Base-by-base conservation (phyloP, 306 rosid species). In the Quercus wislizeni region DNA sequence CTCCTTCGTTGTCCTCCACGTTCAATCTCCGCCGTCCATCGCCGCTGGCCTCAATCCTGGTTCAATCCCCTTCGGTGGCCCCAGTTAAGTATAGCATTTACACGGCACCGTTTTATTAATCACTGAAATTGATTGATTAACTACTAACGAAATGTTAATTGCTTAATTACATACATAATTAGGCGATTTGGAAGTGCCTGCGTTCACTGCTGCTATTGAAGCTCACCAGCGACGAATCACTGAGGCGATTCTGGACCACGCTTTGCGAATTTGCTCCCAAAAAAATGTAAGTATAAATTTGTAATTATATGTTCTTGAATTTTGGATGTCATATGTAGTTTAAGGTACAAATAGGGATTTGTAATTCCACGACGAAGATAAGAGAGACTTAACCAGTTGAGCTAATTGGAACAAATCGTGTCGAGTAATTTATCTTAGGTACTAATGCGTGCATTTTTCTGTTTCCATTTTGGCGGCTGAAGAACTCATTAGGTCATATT, bases 151-250 rank as follows among this genome's bases (percentile, higher is more conserved):
- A 7, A 25, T 23, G 64, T 65, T 65, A 27, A 51, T 8, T 46
- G 0, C 28, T 14, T 52, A 65, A 38, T 21, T 15, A 17, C 54
- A 49, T 12, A 25, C 41, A 41, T 19, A 55, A 79, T 51, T 84
- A 91, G 98, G 80, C 75, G 86, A 77, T 68, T 70, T 92, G 46
- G 99, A 87, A 87, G 99, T 95, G 30, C 99, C 99, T 4, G 99
- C 98, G 10, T 90, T 95, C 83, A 75, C 89, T 4, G 95, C 94
- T 4, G 99, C 99, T 33, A 95, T 95, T 51, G 97, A 92, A 85
- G 92, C 94, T 15, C 99, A 95, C 82, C 97, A 92, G 87, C 86
- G 86, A 84, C 93, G 97, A 17, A 92, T 95, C 78, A 89, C 98
- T 2, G 82, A 83, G 72, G 93, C 90, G 20, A 84, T 95, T 23